phyloP scores from a whole-genome alignment of 371 early-diverging fungal species.

The Circinella minor region DNA sequence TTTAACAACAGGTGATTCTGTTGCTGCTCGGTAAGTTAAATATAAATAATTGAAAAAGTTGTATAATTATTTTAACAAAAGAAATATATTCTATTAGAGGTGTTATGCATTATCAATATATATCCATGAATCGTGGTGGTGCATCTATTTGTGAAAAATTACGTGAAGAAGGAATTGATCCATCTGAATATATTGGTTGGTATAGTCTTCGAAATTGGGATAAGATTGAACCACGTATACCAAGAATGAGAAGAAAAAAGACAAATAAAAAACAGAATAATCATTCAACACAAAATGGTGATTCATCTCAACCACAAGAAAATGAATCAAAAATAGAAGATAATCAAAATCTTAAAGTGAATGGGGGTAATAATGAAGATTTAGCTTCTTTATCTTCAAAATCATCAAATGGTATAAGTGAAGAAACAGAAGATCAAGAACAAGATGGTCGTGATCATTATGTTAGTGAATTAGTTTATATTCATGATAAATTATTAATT shows the following conservation, averaged over 20 bases:
- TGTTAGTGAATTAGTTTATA: slow-evolving; percentile 87
- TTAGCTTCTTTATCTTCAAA: neutral
- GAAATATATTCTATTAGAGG: slow-evolving; percentile 22
- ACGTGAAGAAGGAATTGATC: slow-evolving; percentile 66
- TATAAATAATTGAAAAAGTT: neutral
- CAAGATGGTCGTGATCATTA: slow-evolving; percentile 50
- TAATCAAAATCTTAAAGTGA: slow-evolving; percentile 1
- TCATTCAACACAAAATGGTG: neutral
- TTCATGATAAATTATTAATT: slow-evolving; percentile 93
- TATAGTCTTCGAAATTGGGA: slow-evolving; percentile 79
- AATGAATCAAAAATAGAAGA: neutral
- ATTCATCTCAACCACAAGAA: neutral
- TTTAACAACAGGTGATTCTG: slow-evolving; percentile 73
- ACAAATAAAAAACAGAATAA: neutral
- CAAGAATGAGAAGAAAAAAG: slow-evolving; percentile 6
- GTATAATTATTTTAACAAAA: no score
- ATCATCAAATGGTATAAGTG: neutral
- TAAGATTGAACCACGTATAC: slow-evolving; percentile 37
- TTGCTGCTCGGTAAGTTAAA: slow-evolving; percentile 60
- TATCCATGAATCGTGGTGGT: slow-evolving; percentile 82
- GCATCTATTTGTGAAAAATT: slow-evolving; percentile 72
- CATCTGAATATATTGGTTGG: slow-evolving; percentile 78
- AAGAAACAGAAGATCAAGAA: slow-evolving; percentile 7
- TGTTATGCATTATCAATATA: slow-evolving; percentile 87
- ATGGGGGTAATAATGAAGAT: slow-evolving; percentile 10